phyloP scores from a whole-genome alignment of 2,329 filamentous ascomycete genomes.

The Fusarium brachygibbosum region DNA sequence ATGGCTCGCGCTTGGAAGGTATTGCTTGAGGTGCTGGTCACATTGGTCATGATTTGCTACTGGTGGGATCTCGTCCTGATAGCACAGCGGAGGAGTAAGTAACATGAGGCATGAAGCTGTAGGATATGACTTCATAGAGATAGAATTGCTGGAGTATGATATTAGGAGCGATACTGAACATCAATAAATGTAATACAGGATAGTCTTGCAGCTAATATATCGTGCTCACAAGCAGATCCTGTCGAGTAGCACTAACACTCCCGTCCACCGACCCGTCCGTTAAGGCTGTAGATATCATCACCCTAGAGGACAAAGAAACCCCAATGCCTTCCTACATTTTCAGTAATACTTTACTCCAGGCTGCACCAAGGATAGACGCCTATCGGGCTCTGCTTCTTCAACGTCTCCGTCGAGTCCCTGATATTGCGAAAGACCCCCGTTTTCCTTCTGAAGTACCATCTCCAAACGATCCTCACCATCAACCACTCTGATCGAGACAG shows the following conservation, averaged over 20 bases:
- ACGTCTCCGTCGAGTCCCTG: neutral
- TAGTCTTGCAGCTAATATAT: neutral
- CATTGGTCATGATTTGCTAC: slow-evolving; percentile 10
- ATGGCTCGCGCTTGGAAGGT: neutral
- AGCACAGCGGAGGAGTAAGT: slow-evolving; percentile 11
- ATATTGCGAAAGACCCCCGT: neutral
- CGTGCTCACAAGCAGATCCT: neutral
- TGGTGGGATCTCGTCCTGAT: slow-evolving; percentile 5
- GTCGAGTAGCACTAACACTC: neutral
- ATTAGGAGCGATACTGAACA: slow-evolving; percentile 5
- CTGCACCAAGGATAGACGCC: neutral
- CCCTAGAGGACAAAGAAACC: too few relatives aligned
- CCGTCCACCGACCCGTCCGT: neutral
- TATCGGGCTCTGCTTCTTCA: neutral
- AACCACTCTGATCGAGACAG: neutral
- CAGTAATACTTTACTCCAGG: neutral
- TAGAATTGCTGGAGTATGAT: slow-evolving; percentile 30
- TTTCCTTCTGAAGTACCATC: neutral
- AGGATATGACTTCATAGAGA: slow-evolving; percentile 47
- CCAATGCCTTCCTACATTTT: neutral
- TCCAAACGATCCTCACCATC: neutral
- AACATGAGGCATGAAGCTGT: slow-evolving; percentile 37
- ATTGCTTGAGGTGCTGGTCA: slow-evolving; percentile 13
- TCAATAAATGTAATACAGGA: slow-evolving; percentile 29
- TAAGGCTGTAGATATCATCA: too few relatives aligned